Conservation (phyloP, 805 yeast genomes). For the Scheffersomyces lignosus region DNA sequence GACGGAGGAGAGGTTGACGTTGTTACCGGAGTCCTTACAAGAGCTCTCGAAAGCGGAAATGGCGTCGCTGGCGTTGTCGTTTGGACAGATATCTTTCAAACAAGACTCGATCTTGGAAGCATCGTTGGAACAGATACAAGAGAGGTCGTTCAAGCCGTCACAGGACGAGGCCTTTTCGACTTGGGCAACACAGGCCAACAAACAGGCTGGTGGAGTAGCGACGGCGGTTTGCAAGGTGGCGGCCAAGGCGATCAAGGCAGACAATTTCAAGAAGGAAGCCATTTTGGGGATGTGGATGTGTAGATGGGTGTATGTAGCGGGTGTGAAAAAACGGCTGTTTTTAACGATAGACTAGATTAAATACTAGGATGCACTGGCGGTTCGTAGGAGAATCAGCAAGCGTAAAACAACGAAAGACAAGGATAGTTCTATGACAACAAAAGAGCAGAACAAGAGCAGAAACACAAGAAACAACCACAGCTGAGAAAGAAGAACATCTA, state of each 20-base stretch:
- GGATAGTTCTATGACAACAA: no score
- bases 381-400: no score
- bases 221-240: slow-evolving; percentile 42
- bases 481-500: no score
- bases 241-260: slow-evolving; percentile 34
- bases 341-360: no score
- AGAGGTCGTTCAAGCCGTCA: slow-evolving; percentile 58
- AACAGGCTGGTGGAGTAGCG: slow-evolving; percentile 86
- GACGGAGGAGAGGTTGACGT: slow-evolving; percentile 27
- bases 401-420: no score
- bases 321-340: not conserved
- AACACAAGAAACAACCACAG: no score
- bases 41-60: slow-evolving; percentile 52
- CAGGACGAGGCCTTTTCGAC: slow-evolving; percentile 62
- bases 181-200: slow-evolving; percentile 82
- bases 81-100: slow-evolving; percentile 68
- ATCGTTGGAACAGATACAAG: slow-evolving; percentile 67
- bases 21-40: slow-evolving; percentile 47
- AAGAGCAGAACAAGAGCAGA: no score
- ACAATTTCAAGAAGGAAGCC: slow-evolving; percentile 17
- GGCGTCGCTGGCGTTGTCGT: slow-evolving; percentile 59
- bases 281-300: no score
- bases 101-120: slow-evolving; percentile 57
- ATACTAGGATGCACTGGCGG: no score
- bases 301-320: slow-evolving; percentile 1